phyloP scores from a whole-genome alignment of 78 protist species.

The Dictyostelium purpureum region DNA sequence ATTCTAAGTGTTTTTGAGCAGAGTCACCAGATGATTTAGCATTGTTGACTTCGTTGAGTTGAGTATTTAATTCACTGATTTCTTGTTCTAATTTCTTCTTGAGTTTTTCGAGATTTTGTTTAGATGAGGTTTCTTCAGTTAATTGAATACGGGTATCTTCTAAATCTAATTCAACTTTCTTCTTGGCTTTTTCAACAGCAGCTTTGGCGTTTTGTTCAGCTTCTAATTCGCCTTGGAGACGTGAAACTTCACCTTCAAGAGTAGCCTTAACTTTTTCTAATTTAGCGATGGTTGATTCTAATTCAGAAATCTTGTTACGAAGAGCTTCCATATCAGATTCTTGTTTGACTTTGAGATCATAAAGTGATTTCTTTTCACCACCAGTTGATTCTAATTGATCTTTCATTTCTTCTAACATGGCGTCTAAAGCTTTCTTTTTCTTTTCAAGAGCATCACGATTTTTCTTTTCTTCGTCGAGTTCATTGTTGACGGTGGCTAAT shows the following conservation, averaged over 20 bases:
- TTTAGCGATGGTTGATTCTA: conserved; percentile 61
- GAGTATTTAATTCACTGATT: conserved; percentile 50
- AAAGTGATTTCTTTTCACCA: conserved; percentile 77
- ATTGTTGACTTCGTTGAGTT: conserved; percentile 36
- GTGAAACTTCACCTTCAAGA: conserved; percentile 71
- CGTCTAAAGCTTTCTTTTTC: conserved; percentile 74
- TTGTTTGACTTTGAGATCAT: conserved; percentile 69
- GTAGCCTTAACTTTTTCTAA: conserved; percentile 70
- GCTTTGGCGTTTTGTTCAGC: conserved; percentile 36
- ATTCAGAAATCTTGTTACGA: conserved; percentile 69
- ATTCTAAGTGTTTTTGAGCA: conserved; percentile 30
- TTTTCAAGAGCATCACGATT: conserved; percentile 59
- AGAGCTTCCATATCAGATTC: conserved; percentile 68
- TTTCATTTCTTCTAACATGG: conserved; percentile 70
- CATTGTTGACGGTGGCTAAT: conserved; percentile 46
- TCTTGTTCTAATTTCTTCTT: conserved; percentile 72
- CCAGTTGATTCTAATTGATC: conserved; percentile 69
- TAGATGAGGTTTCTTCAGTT: conserved; percentile 43
- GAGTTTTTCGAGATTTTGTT: conserved; percentile 49
- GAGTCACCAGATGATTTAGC: conserved; percentile 31
- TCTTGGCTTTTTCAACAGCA: conserved; percentile 73
- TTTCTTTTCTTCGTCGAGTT: conserved; percentile 66
- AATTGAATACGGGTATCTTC: conserved; percentile 54
- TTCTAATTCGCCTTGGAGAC: conserved; percentile 69
- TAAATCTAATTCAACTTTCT: conserved; percentile 73